Conservation (phyloP, 2,329 filamentous ascomycete species). For the Cladobotryum protrusum region DNA sequence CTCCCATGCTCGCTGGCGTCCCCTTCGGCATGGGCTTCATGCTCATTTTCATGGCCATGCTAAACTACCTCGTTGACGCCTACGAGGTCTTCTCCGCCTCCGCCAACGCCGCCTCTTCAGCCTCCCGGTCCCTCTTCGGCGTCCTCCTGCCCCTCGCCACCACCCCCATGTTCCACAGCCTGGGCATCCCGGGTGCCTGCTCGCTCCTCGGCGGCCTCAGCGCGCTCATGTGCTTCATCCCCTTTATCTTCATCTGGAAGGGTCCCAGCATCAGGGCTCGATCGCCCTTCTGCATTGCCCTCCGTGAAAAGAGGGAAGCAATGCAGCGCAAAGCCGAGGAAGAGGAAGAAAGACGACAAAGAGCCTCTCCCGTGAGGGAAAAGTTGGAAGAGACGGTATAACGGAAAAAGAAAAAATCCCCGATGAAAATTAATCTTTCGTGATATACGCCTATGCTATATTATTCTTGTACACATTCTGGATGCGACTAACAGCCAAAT, state of each 20-base stretch:
- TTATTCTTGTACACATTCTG: too few species aligned
- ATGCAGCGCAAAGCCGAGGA: slow-evolving; percentile 35
- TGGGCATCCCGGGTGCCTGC: slow-evolving; percentile 46
- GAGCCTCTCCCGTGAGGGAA: slow-evolving; percentile 14
- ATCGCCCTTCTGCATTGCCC: slow-evolving; percentile 56
- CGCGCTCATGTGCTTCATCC: slow-evolving; percentile 43
- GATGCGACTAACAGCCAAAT: too few species aligned
- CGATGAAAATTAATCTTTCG: neutral
- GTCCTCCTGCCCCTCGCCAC: slow-evolving; percentile 59
- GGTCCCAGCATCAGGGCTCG: slow-evolving; percentile 48
- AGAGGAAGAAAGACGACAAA: slow-evolving; percentile 24
- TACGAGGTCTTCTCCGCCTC: slow-evolving; percentile 63
- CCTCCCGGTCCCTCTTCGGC: slow-evolving; percentile 87
- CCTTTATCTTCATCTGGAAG: slow-evolving; percentile 50
- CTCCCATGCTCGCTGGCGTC: slow-evolving; percentile 54
- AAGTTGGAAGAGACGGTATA: slow-evolving; percentile 13
- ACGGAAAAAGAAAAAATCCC: neutral
- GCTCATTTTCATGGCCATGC: slow-evolving; percentile 56
- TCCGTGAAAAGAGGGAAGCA: slow-evolving; percentile 46
- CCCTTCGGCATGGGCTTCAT: slow-evolving; percentile 57
- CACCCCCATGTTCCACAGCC: slow-evolving; percentile 40
- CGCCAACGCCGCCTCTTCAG: slow-evolving; percentile 79
- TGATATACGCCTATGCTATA: neutral
- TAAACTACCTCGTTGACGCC: slow-evolving; percentile 62
- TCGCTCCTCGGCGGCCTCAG: slow-evolving; percentile 47